Percentiles rank a stretch among this genome's conserved stretches.
Evolutionary conservation across 768 basidiomycete species (phyloP).

Genomic region (Hygrocybe punicea): DNA sequence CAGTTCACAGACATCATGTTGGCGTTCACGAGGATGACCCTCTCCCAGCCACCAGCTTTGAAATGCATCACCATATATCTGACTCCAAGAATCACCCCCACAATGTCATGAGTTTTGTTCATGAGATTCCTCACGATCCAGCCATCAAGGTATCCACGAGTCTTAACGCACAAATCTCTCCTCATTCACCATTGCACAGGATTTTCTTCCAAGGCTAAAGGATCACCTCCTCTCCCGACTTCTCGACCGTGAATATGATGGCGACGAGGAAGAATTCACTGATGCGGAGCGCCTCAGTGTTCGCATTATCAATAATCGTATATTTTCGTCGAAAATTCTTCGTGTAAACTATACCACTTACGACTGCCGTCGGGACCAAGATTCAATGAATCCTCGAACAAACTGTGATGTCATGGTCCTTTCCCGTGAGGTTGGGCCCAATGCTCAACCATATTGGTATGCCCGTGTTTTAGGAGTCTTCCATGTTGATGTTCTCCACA

Average conservation of each 20-base stretch:
- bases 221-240: slow-evolving; percentile 31
- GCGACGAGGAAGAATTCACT: slow-evolving; percentile 17
- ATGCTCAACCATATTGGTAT: slow-evolving; percentile 20
- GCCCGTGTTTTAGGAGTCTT: slow-evolving; percentile 5
- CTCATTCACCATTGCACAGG: slow-evolving; percentile 16
- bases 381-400: slow-evolving; percentile 38
- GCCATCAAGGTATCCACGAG: slow-evolving; percentile 16
- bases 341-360: slow-evolving; percentile 46
- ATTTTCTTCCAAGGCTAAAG: slow-evolving; percentile 27
- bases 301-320: slow-evolving; percentile 20
- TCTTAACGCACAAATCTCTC: no score
- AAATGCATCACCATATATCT: slow-evolving; percentile 20
- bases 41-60: not conserved
- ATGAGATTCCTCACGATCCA: slow-evolving; percentile 15
- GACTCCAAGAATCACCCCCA: slow-evolving; percentile 5
- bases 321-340: slow-evolving; percentile 31
- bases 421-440: slow-evolving; percentile 16
- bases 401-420: slow-evolving; percentile 38
- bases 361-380: slow-evolving; percentile 40
- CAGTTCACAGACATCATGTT: not conserved
- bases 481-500: slow-evolving; percentile 4
- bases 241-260: slow-evolving; percentile 8
- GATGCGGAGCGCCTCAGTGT: slow-evolving; percentile 18
- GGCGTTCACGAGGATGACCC: slow-evolving; percentile 5
- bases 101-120: slow-evolving; percentile 11